phyloP scores from a whole-genome alignment of 1,284 basidiomycete species.

The Malassezia cuniculi region DNA sequence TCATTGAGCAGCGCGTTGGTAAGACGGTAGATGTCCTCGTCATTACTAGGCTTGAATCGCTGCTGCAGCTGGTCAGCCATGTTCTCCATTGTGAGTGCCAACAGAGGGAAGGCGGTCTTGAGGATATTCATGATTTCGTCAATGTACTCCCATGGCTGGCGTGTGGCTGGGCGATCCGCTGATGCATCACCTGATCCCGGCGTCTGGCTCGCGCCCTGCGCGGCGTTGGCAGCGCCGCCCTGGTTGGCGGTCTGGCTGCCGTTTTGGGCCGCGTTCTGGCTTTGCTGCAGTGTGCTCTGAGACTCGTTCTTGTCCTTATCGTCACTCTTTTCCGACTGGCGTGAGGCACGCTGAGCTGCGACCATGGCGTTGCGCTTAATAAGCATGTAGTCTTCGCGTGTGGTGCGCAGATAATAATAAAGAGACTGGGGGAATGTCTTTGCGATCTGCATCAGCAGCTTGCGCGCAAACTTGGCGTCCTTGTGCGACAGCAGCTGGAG shows the following conservation, averaged over 20 bases:
- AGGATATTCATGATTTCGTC: constrained; percentile 89
- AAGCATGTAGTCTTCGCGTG: constrained; percentile 61
- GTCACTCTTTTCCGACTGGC: not conserved
- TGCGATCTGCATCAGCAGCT: constrained; percentile 77
- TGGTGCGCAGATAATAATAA: constrained; percentile 87
- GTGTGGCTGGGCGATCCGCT: constrained; percentile 12
- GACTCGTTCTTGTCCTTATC: not conserved
- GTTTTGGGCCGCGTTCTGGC: no score
- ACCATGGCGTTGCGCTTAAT: constrained; percentile 47
- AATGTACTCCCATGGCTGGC: constrained; percentile 76
- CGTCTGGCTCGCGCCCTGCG: constrained; percentile 14
- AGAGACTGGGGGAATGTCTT: constrained; percentile 88
- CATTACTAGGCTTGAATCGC: constrained; percentile 77
- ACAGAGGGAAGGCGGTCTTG: constrained; percentile 89
- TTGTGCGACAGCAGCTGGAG: constrained; percentile 75
- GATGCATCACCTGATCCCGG: no score
- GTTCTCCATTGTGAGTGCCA: constrained; percentile 89
- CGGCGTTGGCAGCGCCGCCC: constrained; percentile 21
- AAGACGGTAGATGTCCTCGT: constrained; percentile 90
- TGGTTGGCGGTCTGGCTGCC: constrained; percentile 1
- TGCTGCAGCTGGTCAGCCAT: constrained; percentile 89
- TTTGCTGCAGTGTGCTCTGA: no score
- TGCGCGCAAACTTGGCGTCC: constrained; percentile 82
- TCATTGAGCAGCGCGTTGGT: constrained; percentile 68
- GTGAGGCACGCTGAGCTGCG: constrained; percentile 36